phyloP scores from a whole-genome alignment of 768 basidiomycete genomes.

The Suillus brevipes region DNA sequence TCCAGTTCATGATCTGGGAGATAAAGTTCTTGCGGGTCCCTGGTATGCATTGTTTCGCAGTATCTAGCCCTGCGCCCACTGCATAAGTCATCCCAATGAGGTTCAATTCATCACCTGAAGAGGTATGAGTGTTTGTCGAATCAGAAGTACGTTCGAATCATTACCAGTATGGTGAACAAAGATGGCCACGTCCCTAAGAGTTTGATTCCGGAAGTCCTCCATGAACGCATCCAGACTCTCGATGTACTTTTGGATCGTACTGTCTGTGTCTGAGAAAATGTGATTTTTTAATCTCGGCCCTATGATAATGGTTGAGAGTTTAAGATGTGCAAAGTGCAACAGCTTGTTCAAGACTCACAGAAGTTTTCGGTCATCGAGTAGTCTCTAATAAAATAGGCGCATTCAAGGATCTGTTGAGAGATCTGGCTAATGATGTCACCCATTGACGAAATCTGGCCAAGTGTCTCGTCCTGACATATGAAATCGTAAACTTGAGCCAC shows the following conservation, averaged over 20 bases:
- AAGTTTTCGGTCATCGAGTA: conserved; percentile 9
- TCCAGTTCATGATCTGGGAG: not conserved
- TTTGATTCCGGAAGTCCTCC: conserved; percentile 8
- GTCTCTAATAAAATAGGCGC: conserved; percentile 10
- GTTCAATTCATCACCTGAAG: not conserved
- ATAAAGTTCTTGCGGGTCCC: conserved; percentile 5
- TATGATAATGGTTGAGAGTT: not conserved
- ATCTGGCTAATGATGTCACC: not conserved
- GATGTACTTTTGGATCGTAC: not conserved
- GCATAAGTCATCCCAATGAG: conserved; percentile 5
- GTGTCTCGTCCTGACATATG: not conserved
- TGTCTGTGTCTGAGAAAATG: not conserved
- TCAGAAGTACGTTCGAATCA: not conserved
- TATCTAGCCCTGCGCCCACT: conserved; percentile 7
- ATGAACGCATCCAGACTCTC: not conserved
- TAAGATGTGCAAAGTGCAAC: not conserved
- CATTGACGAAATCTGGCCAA: conserved; percentile 5
- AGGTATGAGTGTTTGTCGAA: not conserved
- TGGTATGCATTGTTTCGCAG: not conserved
- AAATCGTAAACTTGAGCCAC: conserved; percentile 9
- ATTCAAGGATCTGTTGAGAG: conserved; percentile 8
- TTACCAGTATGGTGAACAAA: conserved; percentile 6
- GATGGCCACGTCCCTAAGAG: not conserved
- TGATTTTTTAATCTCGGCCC: not conserved
- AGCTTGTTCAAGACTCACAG: conserved; percentile 3